Base-by-base conservation (phyloP, 352 stramenopile species). In the Phytophthora sp. region DNA sequence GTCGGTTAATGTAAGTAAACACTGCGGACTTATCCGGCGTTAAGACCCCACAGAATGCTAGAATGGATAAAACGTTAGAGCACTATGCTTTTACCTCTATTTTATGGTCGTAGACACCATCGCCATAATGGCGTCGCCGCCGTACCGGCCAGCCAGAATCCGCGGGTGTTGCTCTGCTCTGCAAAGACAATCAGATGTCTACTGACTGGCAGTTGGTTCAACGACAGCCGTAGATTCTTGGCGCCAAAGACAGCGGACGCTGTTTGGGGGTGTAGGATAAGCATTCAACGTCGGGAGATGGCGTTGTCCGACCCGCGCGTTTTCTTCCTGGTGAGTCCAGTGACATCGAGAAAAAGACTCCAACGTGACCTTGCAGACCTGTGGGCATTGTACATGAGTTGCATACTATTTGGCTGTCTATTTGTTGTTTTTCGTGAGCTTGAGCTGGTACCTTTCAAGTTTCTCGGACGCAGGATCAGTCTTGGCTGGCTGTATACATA, bases 381-480 rank as follows among this genome's bases (percentile, higher is more conserved):
- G n/a, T n/a, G n/a, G n/a, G n/a, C n/a, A n/a, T n/a, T n/a, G n/a
- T n/a, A n/a, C n/a, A n/a, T n/a, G n/a, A 13, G 9, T 23, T 36
- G 51, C 23, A 24, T 65, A 65, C 36, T 71, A 58, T 55, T 68
- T 57, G 36, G 52, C 49, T 65, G 47, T 76, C 68, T 76, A 76
- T 73, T 66, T 70, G 53, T 69, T 74, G n/a, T 23, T 57, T 63
- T 64, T 72, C 30, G 45, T 58, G 38, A 54, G 29, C 23, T 56
- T 49, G 36, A 21, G 54, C 23, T 70, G 33, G 15, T 51, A 23
- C 57, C 57, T 23, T 58, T 21, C 44, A 35, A 24, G 30, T n/a
- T 42, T 23, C n/a, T 20, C 42, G 21, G 41, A 35, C 61, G 15
- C 29, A 45, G 30, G 45, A 21, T n/a, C n/a, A n/a, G n/a, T n/a